Percentiles rank a stretch among this genome's conserved stretches.
Evolutionary conservation across 257 asterid genomes (phyloP).

Genomic region (Gentiana dahurica): DNA sequence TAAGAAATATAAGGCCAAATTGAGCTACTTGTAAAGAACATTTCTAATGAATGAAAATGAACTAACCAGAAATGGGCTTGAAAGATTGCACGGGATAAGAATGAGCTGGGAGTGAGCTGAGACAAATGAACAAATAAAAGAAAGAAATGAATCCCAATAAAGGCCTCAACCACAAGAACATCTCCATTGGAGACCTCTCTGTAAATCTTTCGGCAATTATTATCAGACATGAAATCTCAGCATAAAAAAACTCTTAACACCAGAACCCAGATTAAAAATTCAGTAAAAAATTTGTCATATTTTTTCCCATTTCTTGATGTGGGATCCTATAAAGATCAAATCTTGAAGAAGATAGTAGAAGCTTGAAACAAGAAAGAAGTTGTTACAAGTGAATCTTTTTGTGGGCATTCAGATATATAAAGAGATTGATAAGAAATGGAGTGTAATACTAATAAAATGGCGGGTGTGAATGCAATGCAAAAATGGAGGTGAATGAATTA

Average conservation of each 20-base stretch:
- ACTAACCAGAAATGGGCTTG: slow-evolving; percentile 46
- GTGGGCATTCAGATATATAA: slow-evolving; percentile 3
- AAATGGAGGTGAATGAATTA: background rate
- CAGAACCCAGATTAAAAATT: slow-evolving; percentile 11
- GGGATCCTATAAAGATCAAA: slow-evolving; percentile 1
- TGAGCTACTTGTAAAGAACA: background rate
- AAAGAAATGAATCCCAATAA: slow-evolving; percentile 19
- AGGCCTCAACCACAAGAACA: slow-evolving; percentile 9
- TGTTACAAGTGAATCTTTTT: slow-evolving; percentile 8
- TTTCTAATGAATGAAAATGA: background rate
- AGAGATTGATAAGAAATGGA: slow-evolving; percentile 12
- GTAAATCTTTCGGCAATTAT: slow-evolving; percentile 33
- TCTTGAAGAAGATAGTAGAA: slow-evolving; percentile 3
- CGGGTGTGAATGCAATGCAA: no score
- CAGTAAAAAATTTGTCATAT: background rate
- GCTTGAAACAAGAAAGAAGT: background rate
- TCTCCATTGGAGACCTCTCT: slow-evolving; percentile 20
- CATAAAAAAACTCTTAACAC: slow-evolving; percentile 17
- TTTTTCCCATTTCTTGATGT: background rate
- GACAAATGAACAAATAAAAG: slow-evolving; percentile 25
- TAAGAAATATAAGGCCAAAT: background rate
- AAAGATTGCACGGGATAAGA: slow-evolving; percentile 37
- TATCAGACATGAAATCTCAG: slow-evolving; percentile 13
- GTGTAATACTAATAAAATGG: slow-evolving; percentile 3
- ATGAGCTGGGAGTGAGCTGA: slow-evolving; percentile 28